phyloP scores from a whole-genome alignment of 2,329 filamentous ascomycete genomes.

The Penicillium psychrosexuale region DNA sequence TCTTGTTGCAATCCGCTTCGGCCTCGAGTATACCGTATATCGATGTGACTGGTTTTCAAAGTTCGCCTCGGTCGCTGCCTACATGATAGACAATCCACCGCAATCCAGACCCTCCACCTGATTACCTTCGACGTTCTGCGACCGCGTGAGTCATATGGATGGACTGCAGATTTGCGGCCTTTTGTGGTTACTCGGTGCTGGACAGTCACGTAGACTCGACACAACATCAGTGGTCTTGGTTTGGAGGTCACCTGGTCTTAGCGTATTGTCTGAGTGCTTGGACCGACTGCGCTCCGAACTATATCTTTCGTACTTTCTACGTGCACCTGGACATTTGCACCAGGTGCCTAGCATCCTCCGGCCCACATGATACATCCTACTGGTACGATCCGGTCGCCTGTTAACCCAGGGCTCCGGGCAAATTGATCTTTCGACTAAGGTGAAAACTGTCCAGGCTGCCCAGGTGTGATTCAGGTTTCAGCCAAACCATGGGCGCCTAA shows the following conservation, averaged over 20 bases:
- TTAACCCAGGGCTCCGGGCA: not conserved
- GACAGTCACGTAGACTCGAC: constrained; percentile 6
- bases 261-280: not conserved
- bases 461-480: not conserved
- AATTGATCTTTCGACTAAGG: not conserved
- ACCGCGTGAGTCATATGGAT: not conserved
- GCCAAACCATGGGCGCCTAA: constrained; percentile 1
- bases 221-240: not conserved
- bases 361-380: not conserved
- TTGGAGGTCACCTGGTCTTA: not conserved
- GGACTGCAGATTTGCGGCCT: not conserved
- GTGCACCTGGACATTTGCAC: not conserved
- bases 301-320: constrained; percentile 1
- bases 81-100: not conserved
- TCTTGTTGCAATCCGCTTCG: constrained; percentile 24
- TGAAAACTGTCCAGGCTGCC: not conserved
- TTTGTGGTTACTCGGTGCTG: not conserved
- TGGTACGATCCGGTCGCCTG: not conserved
- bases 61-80: not conserved
- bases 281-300: not conserved
- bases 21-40: constrained; percentile 19
- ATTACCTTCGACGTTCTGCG: not conserved
- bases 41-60: constrained; percentile 7
- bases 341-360: not conserved
- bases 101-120: not conserved